These are phyloP conservation scores for Tylopilus balloui DNA, from an alignment of 768 basidiomycete species.

Conservation along the genomic window DNA sequence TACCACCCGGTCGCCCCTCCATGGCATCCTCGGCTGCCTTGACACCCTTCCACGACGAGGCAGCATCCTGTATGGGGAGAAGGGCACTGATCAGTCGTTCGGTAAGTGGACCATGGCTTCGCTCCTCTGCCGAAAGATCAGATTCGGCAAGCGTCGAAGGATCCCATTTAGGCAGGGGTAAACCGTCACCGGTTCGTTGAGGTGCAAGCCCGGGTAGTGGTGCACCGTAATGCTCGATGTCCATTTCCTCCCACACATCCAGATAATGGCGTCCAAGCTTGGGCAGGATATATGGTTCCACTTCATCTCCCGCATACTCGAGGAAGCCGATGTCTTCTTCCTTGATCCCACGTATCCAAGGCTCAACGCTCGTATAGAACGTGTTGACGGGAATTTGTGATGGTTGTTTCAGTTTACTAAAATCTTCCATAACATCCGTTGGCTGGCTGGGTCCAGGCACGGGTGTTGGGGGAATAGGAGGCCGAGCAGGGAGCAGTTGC, in stretches of 20 bases:
- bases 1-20: constrained; percentile 78
- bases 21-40: constrained; percentile 82
- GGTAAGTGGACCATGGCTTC: constrained; percentile 82
- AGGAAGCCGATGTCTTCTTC: constrained; percentile 97
- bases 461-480: constrained; percentile 58
- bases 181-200: constrained; percentile 31
- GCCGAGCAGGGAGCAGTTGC: constrained; percentile 55
- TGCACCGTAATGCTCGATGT: constrained; percentile 48
- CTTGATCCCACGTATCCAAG: constrained; percentile 81
- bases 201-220: constrained; percentile 40
- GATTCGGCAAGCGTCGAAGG: constrained; percentile 74
- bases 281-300: constrained; percentile 83
- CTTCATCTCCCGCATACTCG: constrained; percentile 85
- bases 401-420: constrained; percentile 76
- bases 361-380: constrained; percentile 86
- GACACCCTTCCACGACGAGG: constrained; percentile 65
- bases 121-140: constrained; percentile 66
- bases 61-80: constrained; percentile 61
- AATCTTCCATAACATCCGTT: constrained; percentile 82
- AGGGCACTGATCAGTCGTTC: constrained; percentile 78
- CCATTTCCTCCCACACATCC: constrained; percentile 93
- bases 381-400: constrained; percentile 65
- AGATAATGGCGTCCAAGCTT: constrained; percentile 81
- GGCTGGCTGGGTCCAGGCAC: constrained; percentile 81
- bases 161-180: constrained; percentile 67